Conservation (phyloP, 2,329 filamentous ascomycete species). For the Fusarium mangiferae region DNA sequence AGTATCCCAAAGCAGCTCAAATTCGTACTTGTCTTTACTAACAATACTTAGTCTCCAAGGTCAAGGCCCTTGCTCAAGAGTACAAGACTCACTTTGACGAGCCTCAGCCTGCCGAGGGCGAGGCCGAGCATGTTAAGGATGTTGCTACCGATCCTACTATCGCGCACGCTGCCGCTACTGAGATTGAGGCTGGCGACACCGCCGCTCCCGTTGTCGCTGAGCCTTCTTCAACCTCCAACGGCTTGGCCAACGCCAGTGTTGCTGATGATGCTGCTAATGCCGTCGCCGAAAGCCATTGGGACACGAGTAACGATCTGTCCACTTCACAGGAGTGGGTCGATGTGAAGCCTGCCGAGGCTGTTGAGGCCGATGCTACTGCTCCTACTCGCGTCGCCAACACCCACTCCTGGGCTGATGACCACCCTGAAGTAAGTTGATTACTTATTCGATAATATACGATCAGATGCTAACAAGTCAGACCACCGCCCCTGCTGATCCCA, state of each 20-base stretch:
- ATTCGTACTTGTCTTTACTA: slow-evolving; percentile 18
- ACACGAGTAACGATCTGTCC: slow-evolving; percentile 57
- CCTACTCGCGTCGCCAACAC: slow-evolving; percentile 64
- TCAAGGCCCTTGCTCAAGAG: slow-evolving; percentile 60
- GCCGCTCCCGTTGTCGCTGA: slow-evolving; percentile 54
- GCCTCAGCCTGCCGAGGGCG: slow-evolving; percentile 47
- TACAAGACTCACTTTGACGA: slow-evolving; percentile 60
- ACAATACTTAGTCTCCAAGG: slow-evolving; percentile 48
- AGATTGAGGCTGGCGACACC: slow-evolving; percentile 65
- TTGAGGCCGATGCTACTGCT: slow-evolving; percentile 75
- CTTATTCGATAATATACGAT: background rate
- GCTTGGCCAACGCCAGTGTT: slow-evolving; percentile 62
- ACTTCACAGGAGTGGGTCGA: slow-evolving; percentile 77
- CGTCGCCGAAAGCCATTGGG: slow-evolving; percentile 75
- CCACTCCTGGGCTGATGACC: slow-evolving; percentile 86
- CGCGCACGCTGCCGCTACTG: slow-evolving; percentile 73
- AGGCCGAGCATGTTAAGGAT: slow-evolving; percentile 48
- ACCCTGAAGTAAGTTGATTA: slow-evolving; percentile 63
- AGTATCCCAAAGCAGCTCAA: slow-evolving; percentile 48
- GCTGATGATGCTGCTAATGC: slow-evolving; percentile 66
- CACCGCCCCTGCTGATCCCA: slow-evolving; percentile 54
- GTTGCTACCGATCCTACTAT: slow-evolving; percentile 71
- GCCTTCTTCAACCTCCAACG: slow-evolving; percentile 49
- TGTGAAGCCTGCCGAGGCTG: slow-evolving; percentile 74
- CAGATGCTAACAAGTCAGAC: slow-evolving; percentile 37